Evolutionary conservation across 371 early-diverging fungal genomes (phyloP), one percentile per base, ranked within the genome.

Genomic region (Mucor velutinosus): DNA sequence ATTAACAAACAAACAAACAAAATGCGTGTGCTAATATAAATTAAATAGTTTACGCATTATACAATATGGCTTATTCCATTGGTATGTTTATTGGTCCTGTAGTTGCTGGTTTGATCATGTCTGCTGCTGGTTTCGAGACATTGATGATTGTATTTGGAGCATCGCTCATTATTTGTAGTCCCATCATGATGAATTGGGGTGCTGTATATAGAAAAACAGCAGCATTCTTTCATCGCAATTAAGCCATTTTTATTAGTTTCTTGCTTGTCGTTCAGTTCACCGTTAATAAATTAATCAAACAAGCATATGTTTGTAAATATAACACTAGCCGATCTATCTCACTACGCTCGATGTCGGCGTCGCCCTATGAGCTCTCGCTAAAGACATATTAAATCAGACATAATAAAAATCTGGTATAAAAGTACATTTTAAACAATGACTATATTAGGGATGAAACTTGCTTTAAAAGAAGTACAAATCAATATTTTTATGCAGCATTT

Each of bases 1-100:
- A 7, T 17, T n/a, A 29, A 15, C 8, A 8, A 53, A 53, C 29
- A 19, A 47, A n/a, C 30, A 15, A 57, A 45, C 19, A 45, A 3
- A 7, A 45, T 51, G 23, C 21, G 25, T 23, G 21, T 23, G 49
- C 25, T 51, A 51, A 51, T 25, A 4, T 23, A 19, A 11, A 19
- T 58, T 39, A 58, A 43, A 32, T 70, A 77, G 83, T 82, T n/a
- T 85, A 81, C 70, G 86, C 82, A 3, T 65, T 85, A 29, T 85
- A 81, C 59, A 85, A 85, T 53, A 85, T 85, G 84, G 86, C 86
- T 11, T 85, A 83, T 37, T 84, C 85, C 0, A 66, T 79, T 29
- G 83, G 82, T 33, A 89, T 89, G 89, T 83, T 86, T 39, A 53
- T 82, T 17, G 89, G 89, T 0, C 89, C 89, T 7, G 83, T 85